Conservation (phyloP, 108 stramenopile genomes). For the Stephanodiscus minutulus region DNA sequence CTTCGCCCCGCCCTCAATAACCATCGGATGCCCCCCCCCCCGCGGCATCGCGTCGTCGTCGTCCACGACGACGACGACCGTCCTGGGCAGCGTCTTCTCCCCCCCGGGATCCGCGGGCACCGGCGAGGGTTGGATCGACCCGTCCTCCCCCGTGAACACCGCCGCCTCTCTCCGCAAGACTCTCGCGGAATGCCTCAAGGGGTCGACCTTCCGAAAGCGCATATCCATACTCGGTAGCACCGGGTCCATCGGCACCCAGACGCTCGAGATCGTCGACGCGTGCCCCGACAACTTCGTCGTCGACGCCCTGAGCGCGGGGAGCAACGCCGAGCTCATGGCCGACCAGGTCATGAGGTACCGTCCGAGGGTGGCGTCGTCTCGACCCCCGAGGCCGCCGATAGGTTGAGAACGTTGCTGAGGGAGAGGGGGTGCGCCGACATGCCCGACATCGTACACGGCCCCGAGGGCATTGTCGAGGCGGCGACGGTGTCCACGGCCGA, state of each 20-base stretch:
- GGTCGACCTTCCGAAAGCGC: constrained; percentile 81
- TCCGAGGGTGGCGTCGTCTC: constrained; percentile 74
- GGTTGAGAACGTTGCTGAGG: constrained; percentile 53
- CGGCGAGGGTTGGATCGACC: constrained; percentile 82
- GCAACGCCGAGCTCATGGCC: constrained; percentile 88
- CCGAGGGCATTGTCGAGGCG: constrained; percentile 83
- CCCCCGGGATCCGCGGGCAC: constrained; percentile 66
- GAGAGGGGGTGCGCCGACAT: constrained; percentile 59
- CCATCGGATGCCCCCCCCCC: no score
- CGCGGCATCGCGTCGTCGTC: neutral
- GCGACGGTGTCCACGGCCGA: constrained; percentile 81
- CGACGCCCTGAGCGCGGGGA: constrained; percentile 88
- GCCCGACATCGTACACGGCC: constrained; percentile 79
- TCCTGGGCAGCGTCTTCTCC: constrained; percentile 7
- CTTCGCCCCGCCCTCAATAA: neutral
- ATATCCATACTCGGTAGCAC: constrained; percentile 89
- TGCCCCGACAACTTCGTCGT: constrained; percentile 93
- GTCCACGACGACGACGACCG: neutral
- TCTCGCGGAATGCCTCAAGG: constrained; percentile 72
- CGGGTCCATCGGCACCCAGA: constrained; percentile 96
- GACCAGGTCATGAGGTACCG: constrained; percentile 90
- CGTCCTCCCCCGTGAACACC: constrained; percentile 79
- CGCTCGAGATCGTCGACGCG: constrained; percentile 93
- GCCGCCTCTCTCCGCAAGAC: constrained; percentile 71
- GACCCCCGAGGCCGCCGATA: constrained; percentile 68